Evolutionary conservation across 2,329 filamentous ascomycete genomes (phyloP), one percentile per base, ranked within the genome.

Genomic region (Clarireedia paspali): DNA sequence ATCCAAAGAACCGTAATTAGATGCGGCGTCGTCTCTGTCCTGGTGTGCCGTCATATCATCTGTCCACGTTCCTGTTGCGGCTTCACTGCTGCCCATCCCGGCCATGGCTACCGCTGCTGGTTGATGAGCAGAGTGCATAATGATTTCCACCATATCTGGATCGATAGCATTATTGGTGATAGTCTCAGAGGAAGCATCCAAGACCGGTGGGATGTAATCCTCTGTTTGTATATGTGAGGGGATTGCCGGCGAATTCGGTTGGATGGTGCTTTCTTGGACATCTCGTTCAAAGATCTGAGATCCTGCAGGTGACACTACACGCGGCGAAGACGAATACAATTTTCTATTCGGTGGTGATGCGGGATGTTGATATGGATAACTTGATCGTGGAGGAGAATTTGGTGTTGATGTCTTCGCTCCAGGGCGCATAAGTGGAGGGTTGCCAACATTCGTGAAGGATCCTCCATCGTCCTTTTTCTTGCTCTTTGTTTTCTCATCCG

Each of bases 151-250:
- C 24, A 85, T 82, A 70, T 96, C 91, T 4, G 91, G 90, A 69
- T 94, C 87, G 50, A 96, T 79, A 56, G 85, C 84, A 63, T 83
- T 77, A 71, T 96, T 90, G 12, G 92, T 96, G 66, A 97, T 96
- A 56, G 91, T 91, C 65, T 91, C 83, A 44, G 91, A 95, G 2
- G 90, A 92, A 51, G 92, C 92, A 70, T 96, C 90, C 48, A 97
- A 78, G 12, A 95, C 91, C 0, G 92, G 82, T 6, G 92, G 92
- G 63, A 97, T 96, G 69, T 91, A 83, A 73, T 97, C 91, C 71
- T 97, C 92, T 6, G 90, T 96, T 65, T 91, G 84, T 65, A 97
- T 95, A 68, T 97, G 92, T 6, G 88, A 85, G 3, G 92, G 92
- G 59, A 96, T 94, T n/a, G 89, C 88, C 0, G 89, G 85, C 3